Base-by-base conservation (phyloP, 2,329 filamentous ascomycete genomes). In the Fusarium sp. region DNA sequence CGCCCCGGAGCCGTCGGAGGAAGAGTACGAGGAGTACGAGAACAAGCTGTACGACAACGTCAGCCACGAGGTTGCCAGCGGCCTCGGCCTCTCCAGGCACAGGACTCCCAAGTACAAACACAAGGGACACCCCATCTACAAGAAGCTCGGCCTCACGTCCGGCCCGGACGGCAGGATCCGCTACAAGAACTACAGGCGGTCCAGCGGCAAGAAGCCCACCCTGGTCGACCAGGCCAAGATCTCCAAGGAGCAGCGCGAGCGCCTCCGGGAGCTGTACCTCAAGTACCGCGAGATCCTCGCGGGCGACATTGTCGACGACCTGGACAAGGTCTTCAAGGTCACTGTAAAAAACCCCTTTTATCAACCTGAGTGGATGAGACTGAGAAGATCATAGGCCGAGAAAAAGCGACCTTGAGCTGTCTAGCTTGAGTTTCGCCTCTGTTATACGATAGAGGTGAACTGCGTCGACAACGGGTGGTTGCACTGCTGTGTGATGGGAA, bases 241-340 rank as follows among this genome's bases (percentile, higher is more conserved):
- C 22, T 67, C 50, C 45, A 31, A 36, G 10, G 42, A 40, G 27
- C 70, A 73, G 31, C 35, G 62, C 8, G 27, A 31, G 58, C 35
- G 70, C 9, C 47, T 73, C 25, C 47, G 38, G 20, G 20, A 42
- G 20, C 70, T 73, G 18, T 73, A 73, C 25, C 73, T 73, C 66
- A 61, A 73, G 59, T 74, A 73, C 58, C 70, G 70, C 31, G n/a
- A 16, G 31, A 63, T 73, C 62, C 45, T 73, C 8, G 70, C 58
- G 38, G 11, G 52, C 22, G 6, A 52, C 8, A 74, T 73, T 14
- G 70, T 42, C 27, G 31, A 35, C 18, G 33, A 74, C 16, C 70
- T 73, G 52, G 70, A 73, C 38, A 68, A 68, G 29, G 27, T 73
- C 22, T 63, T 73, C 45, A 68, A 57, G 31, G 8, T 36, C n/a